These are phyloP conservation scores for Chaetomiaceae sp. DNA, from an alignment of 2,329 filamentous ascomycete genomes.

Conservation along the genomic window DNA sequence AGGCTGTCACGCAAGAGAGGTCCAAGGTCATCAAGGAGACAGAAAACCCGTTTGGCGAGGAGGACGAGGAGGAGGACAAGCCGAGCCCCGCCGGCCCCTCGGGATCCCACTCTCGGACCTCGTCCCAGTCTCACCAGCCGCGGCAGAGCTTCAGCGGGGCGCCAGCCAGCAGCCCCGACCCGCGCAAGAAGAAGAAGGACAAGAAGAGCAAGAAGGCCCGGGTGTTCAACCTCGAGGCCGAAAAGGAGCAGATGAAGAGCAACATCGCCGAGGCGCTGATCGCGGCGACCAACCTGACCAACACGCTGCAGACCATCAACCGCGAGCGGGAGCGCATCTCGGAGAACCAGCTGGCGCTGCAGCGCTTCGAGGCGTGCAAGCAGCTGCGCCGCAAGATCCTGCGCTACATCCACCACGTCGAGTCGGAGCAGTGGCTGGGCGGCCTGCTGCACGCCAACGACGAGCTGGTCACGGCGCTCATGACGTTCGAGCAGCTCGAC, in stretches of 20 bases:
- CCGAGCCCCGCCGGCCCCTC: constrained; percentile 21
- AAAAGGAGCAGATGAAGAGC: constrained; percentile 81
- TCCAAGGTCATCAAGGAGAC: constrained; percentile 82
- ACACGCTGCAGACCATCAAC: constrained; percentile 84
- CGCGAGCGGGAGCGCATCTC: constrained; percentile 84
- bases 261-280: constrained; percentile 88
- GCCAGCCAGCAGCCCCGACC: constrained; percentile 32
- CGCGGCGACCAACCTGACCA: constrained; percentile 83
- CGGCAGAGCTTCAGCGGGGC: constrained; percentile 24
- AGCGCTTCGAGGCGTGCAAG: constrained; percentile 83
- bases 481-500: constrained; percentile 92
- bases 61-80: constrained; percentile 52
- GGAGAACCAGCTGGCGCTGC: constrained; percentile 69
- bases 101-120: constrained; percentile 28
- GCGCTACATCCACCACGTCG: constrained; percentile 87
- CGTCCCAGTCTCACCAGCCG: constrained; percentile 22
- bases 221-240: constrained; percentile 77
- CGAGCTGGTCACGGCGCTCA: constrained; percentile 86
- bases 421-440: constrained; percentile 87
- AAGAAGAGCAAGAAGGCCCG: constrained; percentile 55
- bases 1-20: constrained; percentile 68
- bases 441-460: constrained; percentile 91
- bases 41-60: constrained; percentile 64
- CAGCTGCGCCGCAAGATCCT: constrained; percentile 76
- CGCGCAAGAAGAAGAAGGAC: constrained; percentile 49